Evolutionary conservation across 768 basidiomycete genomes (phyloP).

Genomic region (Tricholoma sp.): DNA sequence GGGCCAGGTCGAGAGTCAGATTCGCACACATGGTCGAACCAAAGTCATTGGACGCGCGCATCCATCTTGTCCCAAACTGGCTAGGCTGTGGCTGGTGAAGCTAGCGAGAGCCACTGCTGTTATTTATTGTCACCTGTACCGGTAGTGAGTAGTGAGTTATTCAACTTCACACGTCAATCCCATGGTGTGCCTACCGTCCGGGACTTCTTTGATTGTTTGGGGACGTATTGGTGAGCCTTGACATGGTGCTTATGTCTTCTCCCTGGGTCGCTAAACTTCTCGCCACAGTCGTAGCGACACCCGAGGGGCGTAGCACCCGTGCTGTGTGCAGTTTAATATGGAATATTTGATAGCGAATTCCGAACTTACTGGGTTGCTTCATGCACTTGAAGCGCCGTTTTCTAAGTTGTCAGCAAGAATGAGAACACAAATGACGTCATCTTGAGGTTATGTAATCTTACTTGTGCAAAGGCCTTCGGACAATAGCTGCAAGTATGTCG

Average conservation of each 20-base stretch:
- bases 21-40: too few species aligned
- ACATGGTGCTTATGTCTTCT: conserved; percentile 18
- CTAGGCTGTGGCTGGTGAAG: too few species aligned
- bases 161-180: too few species aligned
- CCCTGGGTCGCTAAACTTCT: conserved; percentile 19
- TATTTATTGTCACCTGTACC: too few species aligned
- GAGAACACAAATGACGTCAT: background rate
- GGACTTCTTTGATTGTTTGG: too few species aligned
- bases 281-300: conserved; percentile 13
- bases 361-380: conserved; percentile 16
- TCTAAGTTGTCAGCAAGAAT: conserved; percentile 3
- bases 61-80: too few species aligned
- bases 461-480: conserved; percentile 14
- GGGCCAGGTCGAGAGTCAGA: too few species aligned
- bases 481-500: conserved; percentile 14
- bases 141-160: too few species aligned
- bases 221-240: conserved; percentile 11
- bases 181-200: too few species aligned
- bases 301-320: conserved; percentile 14
- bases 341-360: background rate
- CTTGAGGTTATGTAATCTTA: background rate
- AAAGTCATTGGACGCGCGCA: too few species aligned
- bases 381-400: conserved; percentile 19
- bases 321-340: conserved; percentile 1
- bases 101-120: too few species aligned